Conservation (phyloP, 83 land plant genomes). For the Larix sibirica region DNA sequence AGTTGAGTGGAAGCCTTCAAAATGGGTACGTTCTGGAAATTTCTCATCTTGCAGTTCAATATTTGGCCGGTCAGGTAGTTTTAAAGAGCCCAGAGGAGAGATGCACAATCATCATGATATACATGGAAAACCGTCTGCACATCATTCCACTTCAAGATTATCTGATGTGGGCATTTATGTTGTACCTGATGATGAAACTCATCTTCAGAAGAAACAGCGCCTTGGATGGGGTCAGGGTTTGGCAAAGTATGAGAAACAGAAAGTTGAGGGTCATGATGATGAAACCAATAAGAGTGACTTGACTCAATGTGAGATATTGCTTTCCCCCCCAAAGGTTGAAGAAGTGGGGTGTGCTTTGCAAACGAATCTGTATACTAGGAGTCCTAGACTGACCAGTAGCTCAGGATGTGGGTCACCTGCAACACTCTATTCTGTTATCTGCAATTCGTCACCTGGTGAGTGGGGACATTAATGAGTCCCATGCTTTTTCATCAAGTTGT, state of each 20-base stretch:
- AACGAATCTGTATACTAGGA: conserved; percentile 26
- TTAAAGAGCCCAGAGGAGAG: conserved; percentile 25
- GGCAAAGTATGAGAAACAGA: conserved; percentile 71
- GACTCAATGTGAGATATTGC: not conserved
- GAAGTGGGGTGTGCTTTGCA: not conserved
- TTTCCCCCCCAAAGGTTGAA: conserved; percentile 1
- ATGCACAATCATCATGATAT: conserved; percentile 26
- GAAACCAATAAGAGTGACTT: conserved; percentile 9
- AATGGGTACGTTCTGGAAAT: conserved; percentile 46
- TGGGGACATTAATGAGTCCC: not conserved
- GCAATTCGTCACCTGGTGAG: conserved; percentile 61
- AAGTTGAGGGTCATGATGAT: conserved; percentile 51
- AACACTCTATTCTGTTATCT: conserved; percentile 55
- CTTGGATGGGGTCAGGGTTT: conserved; percentile 79
- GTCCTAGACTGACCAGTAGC: conserved; percentile 24
- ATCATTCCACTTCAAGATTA: conserved; percentile 32
- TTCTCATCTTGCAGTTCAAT: conserved; percentile 47
- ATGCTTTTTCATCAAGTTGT: not conserved
- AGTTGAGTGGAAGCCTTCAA: conserved; percentile 42
- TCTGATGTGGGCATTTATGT: conserved; percentile 21
- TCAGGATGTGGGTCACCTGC: conserved; percentile 52
- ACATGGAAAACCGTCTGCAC: conserved; percentile 23
- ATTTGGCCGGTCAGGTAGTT: conserved; percentile 32
- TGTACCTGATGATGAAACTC: conserved; percentile 29
- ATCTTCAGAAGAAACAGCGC: conserved; percentile 56